Conservation (phyloP, 768 basidiomycete genomes). For the Dioszegia hungarica region DNA sequence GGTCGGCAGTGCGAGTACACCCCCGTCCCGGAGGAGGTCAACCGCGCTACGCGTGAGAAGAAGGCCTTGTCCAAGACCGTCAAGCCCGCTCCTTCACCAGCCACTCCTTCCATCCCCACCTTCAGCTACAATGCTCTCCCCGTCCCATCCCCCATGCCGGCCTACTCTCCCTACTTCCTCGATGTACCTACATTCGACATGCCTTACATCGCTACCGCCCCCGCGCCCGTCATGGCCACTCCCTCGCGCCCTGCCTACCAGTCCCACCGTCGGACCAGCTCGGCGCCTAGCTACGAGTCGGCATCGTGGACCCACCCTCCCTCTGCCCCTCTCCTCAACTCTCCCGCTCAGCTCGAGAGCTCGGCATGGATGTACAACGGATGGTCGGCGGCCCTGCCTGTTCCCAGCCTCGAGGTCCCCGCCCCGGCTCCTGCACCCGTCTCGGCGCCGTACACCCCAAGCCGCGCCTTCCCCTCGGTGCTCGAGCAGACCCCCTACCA, state of each 20-base stretch:
- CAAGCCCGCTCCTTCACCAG: constrained; percentile 4
- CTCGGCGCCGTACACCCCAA: no score
- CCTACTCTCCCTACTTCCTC: constrained; percentile 25
- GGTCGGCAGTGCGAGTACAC: constrained; percentile 37
- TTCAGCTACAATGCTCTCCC: background rate
- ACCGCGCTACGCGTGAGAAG: constrained; percentile 40
- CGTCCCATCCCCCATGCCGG: constrained; percentile 8
- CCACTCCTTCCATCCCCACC: constrained; percentile 19
- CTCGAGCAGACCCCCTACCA: constrained; percentile 31
- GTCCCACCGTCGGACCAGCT: constrained; percentile 29
- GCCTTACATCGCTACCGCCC: constrained; percentile 15
- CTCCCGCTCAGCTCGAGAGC: constrained; percentile 38
- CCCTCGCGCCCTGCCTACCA: constrained; percentile 11
- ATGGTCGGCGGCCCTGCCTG: constrained; percentile 14
- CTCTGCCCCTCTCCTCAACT: constrained; percentile 28
- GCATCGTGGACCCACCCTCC: constrained; percentile 23
- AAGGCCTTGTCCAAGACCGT: constrained; percentile 39
- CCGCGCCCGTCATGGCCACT: background rate
- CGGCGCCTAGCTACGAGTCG: constrained; percentile 22
- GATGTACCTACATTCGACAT: constrained; percentile 24
- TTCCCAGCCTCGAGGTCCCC: background rate
- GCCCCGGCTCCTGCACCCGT: constrained; percentile 2
- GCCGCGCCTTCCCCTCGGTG: constrained; percentile 30
- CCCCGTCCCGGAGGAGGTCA: constrained; percentile 45
- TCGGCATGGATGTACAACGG: constrained; percentile 37